phyloP scores from a whole-genome alignment of 768 basidiomycete genomes.

The Daedalea quercina region DNA sequence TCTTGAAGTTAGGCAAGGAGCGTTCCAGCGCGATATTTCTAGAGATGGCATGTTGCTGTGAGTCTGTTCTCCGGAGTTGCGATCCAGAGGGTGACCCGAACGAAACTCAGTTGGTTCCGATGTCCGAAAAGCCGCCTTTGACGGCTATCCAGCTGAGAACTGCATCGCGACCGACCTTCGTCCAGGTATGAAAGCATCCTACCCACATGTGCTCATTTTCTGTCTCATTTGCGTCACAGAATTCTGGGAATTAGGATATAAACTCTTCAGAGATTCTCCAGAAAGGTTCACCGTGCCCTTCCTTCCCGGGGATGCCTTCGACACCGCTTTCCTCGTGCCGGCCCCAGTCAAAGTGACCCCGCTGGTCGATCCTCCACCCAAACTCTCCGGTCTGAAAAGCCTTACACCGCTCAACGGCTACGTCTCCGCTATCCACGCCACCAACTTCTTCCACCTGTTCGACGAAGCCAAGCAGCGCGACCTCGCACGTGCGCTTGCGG shows the following conservation, averaged over 20 bases:
- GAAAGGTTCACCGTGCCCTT: constrained; percentile 49
- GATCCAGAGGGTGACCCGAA: too few relatives aligned
- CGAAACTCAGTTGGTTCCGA: constrained; percentile 36
- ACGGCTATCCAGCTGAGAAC: constrained; percentile 36
- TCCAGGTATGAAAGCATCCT: constrained; percentile 27
- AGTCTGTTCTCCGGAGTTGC: constrained; percentile 2
- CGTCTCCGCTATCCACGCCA: constrained; percentile 44
- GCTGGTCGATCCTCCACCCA: constrained; percentile 10
- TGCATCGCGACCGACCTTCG: constrained; percentile 32
- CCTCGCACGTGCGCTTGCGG: constrained; percentile 32
- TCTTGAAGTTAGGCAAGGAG: constrained; percentile 31
- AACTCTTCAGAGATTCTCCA: constrained; percentile 47
- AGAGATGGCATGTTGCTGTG: constrained; percentile 41
- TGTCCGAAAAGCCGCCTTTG: constrained; percentile 31
- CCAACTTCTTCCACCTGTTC: constrained; percentile 47
- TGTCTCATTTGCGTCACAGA: too few relatives aligned
- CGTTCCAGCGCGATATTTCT: constrained; percentile 32
- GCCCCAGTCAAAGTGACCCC: constrained; percentile 1
- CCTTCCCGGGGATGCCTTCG: constrained; percentile 48
- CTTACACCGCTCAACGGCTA: constrained; percentile 40
- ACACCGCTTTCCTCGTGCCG: constrained; percentile 32
- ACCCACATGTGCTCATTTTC: neutral
- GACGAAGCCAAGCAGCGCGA: constrained; percentile 25
- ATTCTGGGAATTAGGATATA: constrained; percentile 58
- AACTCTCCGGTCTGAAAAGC: constrained; percentile 27